Evolutionary conservation across 2,329 filamentous ascomycete genomes (phyloP).

Genomic region (Dothistroma septosporum): DNA sequence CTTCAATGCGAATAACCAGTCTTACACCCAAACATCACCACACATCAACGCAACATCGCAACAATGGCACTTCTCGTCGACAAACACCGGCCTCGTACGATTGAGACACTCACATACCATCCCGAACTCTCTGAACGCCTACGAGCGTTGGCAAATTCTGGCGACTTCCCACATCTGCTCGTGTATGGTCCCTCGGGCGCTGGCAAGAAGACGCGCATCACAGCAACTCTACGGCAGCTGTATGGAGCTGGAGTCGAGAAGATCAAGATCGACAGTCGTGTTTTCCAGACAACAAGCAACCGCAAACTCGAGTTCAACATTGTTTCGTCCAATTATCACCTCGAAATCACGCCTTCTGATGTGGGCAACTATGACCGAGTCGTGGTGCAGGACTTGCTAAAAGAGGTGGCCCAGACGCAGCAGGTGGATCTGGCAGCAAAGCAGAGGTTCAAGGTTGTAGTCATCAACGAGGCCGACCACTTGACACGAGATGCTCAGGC

Average conservation of each 20-base stretch:
- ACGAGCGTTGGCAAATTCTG: constrained; percentile 83
- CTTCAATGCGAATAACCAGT: background rate
- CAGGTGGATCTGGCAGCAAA: constrained; percentile 91
- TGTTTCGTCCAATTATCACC: constrained; percentile 92
- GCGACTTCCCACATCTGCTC: constrained; percentile 95
- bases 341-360: constrained; percentile 96
- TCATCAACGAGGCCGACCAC: constrained; percentile 98
- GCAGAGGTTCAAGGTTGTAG: constrained; percentile 96
- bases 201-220: constrained; percentile 95
- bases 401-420: constrained; percentile 97
- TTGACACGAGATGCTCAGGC: constrained; percentile 92
- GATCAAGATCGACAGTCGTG: constrained; percentile 97
- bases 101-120: constrained; percentile 81
- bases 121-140: constrained; percentile 81
- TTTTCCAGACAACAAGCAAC: constrained; percentile 90
- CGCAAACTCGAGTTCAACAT: constrained; percentile 99
- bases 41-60: constrained; percentile 3
- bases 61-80: constrained; percentile 62
- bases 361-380: constrained; percentile 96
- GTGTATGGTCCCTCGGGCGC: constrained; percentile 95
- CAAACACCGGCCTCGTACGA: constrained; percentile 64
- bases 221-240: constrained; percentile 89
- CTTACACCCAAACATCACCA: background rate
- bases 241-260: constrained; percentile 98
- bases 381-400: constrained; percentile 89